Conservation (phyloP, 306 rosid genomes). For the Luffa acutangula region DNA sequence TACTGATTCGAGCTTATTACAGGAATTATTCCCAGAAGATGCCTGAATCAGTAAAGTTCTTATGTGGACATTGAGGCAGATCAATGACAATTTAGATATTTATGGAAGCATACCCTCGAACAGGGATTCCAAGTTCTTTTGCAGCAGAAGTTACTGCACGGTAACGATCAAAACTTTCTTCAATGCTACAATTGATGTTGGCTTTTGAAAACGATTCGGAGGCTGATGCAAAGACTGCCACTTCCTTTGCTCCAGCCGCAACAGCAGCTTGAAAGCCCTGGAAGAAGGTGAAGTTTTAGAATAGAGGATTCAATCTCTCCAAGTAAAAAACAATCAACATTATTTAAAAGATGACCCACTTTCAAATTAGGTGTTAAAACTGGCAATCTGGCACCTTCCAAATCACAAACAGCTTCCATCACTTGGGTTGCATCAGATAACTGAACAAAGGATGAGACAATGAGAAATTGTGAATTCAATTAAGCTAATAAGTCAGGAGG, state of each 20-base stretch:
- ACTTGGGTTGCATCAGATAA: constrained; percentile 83
- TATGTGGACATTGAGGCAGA: not conserved
- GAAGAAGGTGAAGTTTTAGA: constrained; percentile 12
- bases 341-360: constrained; percentile 23
- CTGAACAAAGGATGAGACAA: constrained; percentile 15
- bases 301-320: constrained; percentile 4
- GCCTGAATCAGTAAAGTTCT: not conserved
- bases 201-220: constrained; percentile 86
- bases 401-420: constrained; percentile 50
- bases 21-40: not conserved
- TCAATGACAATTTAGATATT: not conserved
- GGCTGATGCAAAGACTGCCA: constrained; percentile 85
- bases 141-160: constrained; percentile 68
- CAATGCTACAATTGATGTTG: constrained; percentile 79
- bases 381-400: constrained; percentile 61
- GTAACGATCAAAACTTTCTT: constrained; percentile 68
- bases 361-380: constrained; percentile 81
- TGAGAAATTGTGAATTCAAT: not conserved
- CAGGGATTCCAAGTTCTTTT: constrained; percentile 64
- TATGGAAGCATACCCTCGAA: constrained; percentile 55
- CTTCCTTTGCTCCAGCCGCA: constrained; percentile 83
- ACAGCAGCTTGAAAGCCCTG: constrained; percentile 85
- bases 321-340: not conserved
- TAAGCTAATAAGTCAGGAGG: not conserved
- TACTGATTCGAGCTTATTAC: not conserved